Conservation (phyloP, 306 rosid genomes). For the Gynostemma pentaphyllum region DNA sequence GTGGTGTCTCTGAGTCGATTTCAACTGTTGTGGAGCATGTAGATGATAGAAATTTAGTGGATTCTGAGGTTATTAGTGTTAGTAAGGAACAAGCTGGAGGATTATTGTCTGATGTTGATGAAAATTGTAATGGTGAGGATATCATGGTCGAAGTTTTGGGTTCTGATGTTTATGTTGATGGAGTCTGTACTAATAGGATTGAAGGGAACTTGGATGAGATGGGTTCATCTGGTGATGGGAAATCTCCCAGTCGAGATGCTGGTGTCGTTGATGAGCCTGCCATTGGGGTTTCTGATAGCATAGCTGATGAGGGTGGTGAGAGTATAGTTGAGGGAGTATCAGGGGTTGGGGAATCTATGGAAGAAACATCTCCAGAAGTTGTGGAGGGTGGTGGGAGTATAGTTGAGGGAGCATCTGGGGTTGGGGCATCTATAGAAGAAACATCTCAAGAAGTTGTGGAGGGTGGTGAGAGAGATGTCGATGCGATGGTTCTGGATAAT, state of each 20-base stretch:
- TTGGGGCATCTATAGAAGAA: conserved; percentile 18
- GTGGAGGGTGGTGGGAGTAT: conserved; percentile 11
- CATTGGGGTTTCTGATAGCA: conserved; percentile 13
- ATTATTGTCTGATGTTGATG: conserved; percentile 19
- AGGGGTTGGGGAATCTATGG: conserved; percentile 16
- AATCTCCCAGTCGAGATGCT: conserved; percentile 13
- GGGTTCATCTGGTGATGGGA: conserved; percentile 19
- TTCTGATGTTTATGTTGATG: conserved; percentile 69
- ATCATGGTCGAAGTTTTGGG: conserved; percentile 72
- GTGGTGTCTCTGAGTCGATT: conserved; percentile 30
- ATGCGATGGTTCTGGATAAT: conserved; percentile 5
- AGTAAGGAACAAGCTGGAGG: conserved; percentile 19
- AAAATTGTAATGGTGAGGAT: conserved; percentile 57
- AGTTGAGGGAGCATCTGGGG: conserved; percentile 22
- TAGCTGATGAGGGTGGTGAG: not conserved
- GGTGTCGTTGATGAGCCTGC: not conserved
- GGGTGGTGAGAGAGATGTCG: conserved; percentile 8
- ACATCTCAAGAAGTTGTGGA: conserved; percentile 12
- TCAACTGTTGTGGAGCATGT: conserved; percentile 26
- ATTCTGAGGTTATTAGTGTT: conserved; percentile 6
- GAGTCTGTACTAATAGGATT: conserved; percentile 48
- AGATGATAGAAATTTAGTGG: conserved; percentile 27
- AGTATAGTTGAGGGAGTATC: conserved; percentile 22
- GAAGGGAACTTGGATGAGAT: conserved; percentile 21
- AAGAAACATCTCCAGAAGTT: conserved; percentile 15